Base-by-base conservation (phyloP, 73 alveolate species). In the Paramecium sonneborni region DNA sequence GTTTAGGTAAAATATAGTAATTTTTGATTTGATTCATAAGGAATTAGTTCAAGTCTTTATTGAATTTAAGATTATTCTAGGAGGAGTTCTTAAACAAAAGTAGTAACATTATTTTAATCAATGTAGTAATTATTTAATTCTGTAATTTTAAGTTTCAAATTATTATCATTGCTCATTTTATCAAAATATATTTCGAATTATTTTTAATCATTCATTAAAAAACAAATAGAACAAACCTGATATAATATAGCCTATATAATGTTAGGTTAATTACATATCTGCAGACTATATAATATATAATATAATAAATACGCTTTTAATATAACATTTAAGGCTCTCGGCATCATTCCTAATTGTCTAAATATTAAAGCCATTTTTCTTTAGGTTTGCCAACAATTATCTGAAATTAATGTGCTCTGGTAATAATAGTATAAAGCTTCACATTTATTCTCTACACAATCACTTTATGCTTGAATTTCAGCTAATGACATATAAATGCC, bases 261-360 rank as follows among this genome's bases (percentile, higher is more conserved):
- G 9, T 28, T 21, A 35, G 57, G 20, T 72, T 35, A 37, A 35
- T 30, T 72, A 30, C 86, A 72, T 35, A 32, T 15, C 15, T 72
- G n/a, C 11, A 72, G 12, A 15, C 86, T 72, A 72, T 37, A 72
- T 35, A 72, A 69, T 12, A 72, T 28, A 15, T 30, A 72, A 35
- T 72, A 15, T 12, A 72, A 34, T 34, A n/a, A 35, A 28, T 72
- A 72, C 86, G 86, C 86, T 72, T 38, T 72, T n/a, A 72, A 12
- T 23, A 72, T 72, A 14, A 37, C 32, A 72, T 38, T 72, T 28
- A 72, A 41, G 30, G 86, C 86, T 72, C 44, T 72, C 5, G 86
- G 86, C 35, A 72, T 30, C 86, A 72, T 72, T 72, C 86, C 86
- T 72, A 72, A 28, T 37, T 72, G 57, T n/a, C 86, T 72, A 72